Base-by-base conservation (phyloP, 1,284 basidiomycete species). In the Melampsora larici-populina region DNA sequence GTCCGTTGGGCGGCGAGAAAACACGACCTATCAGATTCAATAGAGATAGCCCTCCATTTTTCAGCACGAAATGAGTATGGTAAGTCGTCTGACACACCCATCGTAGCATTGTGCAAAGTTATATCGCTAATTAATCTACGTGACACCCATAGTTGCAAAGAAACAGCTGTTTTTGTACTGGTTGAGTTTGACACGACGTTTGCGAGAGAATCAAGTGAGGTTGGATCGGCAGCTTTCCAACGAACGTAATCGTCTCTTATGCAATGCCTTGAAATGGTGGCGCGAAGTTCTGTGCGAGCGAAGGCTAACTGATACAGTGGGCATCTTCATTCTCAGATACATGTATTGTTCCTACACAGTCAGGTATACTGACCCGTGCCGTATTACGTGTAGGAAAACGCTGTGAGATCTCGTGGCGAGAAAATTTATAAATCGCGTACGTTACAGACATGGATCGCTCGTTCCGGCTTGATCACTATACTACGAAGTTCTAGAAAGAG, bases 381-480 rank as follows among this genome's bases (percentile, higher is more conserved):
- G 11, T 36, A 9, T 58, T 29, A 17, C 33, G 36, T n/a, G 62
- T 24, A 70, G 69, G 49, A 31, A 36, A 49, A 70, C 33, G 40
- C 9, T 36, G 31, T 58, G 24, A 60, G 58, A 55, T 31, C 49
- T 33, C n/a, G 24, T 48, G n/a, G 15, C 49, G 49, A 70, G 24
- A 51, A 17, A 24, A 70, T 33, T 13, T 33, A 4, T 31, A 70
- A 70, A 36, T 55, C 6, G 21, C 49, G 58, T 13, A 58, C 58
- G 2, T 55, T 70, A 15, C 49, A 40, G 36, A 31, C 1, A n/a
- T 70, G 69, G 69, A 55, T 58, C 24, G 24, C 69, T 36, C 49
- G 49, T 40, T 70, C 69, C n/a, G 5, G 13, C 26, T 51, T 36
- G 6, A 17, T 70, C 8, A 55, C 21, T 24, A 55, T 58, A 40